These are phyloP conservation scores for Coffea humblotiana DNA, from an alignment of 305 asterid genomes.

Conservation along the genomic window DNA sequence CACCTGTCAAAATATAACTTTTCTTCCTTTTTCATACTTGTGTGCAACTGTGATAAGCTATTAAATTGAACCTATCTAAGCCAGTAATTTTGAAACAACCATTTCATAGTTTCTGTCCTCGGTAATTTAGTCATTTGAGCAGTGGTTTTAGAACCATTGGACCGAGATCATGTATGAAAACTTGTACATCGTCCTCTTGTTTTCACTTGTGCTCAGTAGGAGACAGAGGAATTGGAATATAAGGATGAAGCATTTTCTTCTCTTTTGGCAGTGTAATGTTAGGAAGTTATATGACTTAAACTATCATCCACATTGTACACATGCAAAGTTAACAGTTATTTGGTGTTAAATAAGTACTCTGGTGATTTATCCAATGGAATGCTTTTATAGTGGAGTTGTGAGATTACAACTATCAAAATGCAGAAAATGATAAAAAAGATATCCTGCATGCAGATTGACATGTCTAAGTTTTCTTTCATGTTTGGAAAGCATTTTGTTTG, in stretches of 20 bases:
- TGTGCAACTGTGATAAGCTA: background rate
- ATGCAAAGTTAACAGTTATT: background rate
- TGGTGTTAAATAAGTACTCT: too few relatives aligned
- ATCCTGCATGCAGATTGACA: background rate
- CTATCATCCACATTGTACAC: background rate
- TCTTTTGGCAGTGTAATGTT: background rate
- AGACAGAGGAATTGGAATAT: background rate
- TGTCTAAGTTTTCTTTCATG: background rate
- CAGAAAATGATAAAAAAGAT: background rate
- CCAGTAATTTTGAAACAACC: background rate
- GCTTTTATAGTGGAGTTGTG: background rate
- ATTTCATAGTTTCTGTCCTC: too few relatives aligned
- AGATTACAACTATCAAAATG: background rate
- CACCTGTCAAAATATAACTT: background rate
- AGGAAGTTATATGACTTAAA: background rate
- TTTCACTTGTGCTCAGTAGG: background rate
- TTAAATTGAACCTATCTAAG: background rate
- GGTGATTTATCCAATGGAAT: background rate
- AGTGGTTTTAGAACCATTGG: background rate
- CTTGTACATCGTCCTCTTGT: background rate
- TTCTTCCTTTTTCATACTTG: background rate
- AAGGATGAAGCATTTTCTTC: background rate
- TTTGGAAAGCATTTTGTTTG: background rate
- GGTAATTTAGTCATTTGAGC: background rate
- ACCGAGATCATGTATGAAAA: too few relatives aligned